Conservation (phyloP, 345 rosid genomes). For the Eucalyptus marginata region DNA sequence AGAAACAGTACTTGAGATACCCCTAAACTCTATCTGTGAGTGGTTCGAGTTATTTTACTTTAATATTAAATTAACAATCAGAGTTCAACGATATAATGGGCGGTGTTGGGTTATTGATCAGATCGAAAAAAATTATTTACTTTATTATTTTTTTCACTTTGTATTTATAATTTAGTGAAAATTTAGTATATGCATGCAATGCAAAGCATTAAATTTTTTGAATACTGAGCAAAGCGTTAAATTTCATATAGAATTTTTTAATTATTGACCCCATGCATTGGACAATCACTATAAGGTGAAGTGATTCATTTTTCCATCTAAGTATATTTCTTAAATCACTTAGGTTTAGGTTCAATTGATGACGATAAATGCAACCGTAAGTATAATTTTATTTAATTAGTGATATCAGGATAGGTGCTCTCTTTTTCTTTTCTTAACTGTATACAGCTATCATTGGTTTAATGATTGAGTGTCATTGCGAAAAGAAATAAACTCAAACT, state of each 20-base stretch:
- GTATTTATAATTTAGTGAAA: background rate
- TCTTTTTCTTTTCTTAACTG: too few relatives aligned
- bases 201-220: background rate
- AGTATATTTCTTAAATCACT: background rate
- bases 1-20: too few relatives aligned
- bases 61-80: too few relatives aligned
- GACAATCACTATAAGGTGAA: too few relatives aligned
- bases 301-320: too few relatives aligned
- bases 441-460: rapidly evolving
- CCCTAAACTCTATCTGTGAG: background rate
- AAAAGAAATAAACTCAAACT: too few relatives aligned
- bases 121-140: background rate
- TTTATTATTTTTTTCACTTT: too few relatives aligned
- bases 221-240: too few relatives aligned
- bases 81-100: background rate
- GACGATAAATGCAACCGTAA: background rate
- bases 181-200: background rate
- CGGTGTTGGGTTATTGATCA: too few relatives aligned
- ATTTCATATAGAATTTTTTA: too few relatives aligned
- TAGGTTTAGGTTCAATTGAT: background rate
- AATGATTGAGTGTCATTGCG: too few relatives aligned
- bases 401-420: background rate
- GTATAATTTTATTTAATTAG: background rate
- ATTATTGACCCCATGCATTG: too few relatives aligned
- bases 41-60: background rate